phyloP scores from a whole-genome alignment of 768 basidiomycete genomes.

The Gyrodon lividus region DNA sequence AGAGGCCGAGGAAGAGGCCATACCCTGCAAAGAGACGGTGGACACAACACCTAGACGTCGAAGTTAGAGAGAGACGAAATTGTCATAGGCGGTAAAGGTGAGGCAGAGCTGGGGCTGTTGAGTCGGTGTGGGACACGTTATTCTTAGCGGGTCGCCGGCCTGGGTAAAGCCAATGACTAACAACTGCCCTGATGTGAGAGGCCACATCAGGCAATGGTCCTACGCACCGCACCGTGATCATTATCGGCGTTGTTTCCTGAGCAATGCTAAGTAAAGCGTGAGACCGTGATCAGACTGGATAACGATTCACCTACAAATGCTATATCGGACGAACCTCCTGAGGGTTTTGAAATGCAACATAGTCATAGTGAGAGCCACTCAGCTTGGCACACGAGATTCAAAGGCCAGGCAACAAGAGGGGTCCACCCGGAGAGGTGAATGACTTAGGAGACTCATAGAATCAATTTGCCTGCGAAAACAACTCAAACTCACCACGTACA shows the following conservation, averaged over 20 bases:
- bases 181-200: background rate
- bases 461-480: no score
- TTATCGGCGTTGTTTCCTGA: background rate
- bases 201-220: background rate
- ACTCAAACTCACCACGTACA: no score
- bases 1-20: constrained; percentile 39
- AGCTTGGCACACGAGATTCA: no score
- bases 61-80: constrained; percentile 8
- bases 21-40: constrained; percentile 20
- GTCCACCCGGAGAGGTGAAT: no score
- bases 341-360: background rate
- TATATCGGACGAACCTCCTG: background rate
- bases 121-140: constrained; percentile 9
- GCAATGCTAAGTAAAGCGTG: constrained; percentile 13
- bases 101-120: constrained; percentile 6
- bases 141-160: constrained; percentile 16
- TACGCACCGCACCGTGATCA: background rate
- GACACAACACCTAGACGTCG: constrained; percentile 10
- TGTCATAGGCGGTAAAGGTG: constrained; percentile 5
- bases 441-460: no score
- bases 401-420: no score
- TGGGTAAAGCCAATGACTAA: constrained; percentile 7
- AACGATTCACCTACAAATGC: background rate
- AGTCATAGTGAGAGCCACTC: no score
- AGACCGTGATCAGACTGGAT: constrained; percentile 4